phyloP scores from a whole-genome alignment of 768 basidiomycete species.

The Rhodotorula toruloides region DNA sequence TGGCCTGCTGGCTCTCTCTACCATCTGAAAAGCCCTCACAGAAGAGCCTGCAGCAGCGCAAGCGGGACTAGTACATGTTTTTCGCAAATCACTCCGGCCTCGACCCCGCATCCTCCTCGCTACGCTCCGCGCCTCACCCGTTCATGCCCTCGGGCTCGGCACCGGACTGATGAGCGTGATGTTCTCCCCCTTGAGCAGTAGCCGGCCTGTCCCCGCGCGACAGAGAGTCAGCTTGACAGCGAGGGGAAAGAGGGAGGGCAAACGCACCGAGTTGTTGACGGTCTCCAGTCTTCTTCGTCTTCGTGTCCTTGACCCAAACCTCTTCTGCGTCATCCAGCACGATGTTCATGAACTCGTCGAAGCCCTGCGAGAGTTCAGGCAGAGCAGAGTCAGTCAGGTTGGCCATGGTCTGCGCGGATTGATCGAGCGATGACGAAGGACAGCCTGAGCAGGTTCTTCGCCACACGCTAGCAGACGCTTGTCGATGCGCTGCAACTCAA shows the following conservation, averaged over 20 bases:
- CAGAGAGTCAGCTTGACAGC: neutral
- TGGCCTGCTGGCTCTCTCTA: too few species aligned
- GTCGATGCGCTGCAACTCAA: too few species aligned
- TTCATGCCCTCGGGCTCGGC: neutral
- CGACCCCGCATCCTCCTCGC: neutral
- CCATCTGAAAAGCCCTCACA: too few species aligned
- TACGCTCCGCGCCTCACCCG: neutral
- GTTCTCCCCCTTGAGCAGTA: constrained; percentile 94
- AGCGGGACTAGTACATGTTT: neutral
- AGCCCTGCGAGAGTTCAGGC: constrained; percentile 67
- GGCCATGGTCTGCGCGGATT: too few species aligned
- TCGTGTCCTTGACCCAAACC: constrained; percentile 59
- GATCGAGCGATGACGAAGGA: too few species aligned
- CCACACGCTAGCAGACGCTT: too few species aligned
- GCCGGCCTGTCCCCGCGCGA: constrained; percentile 61
- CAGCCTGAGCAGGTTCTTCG: too few species aligned
- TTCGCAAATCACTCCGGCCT: neutral
- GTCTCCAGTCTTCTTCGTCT: constrained; percentile 72
- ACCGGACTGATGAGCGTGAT: constrained; percentile 87
- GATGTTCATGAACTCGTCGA: constrained; percentile 99
- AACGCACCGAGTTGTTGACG: constrained; percentile 71
- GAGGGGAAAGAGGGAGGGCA: neutral
- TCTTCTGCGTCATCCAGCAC: constrained; percentile 90
- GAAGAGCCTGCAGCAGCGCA: too few species aligned
- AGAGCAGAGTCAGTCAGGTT: constrained; percentile 46